Evolutionary conservation across 2,329 filamentous ascomycete species (phyloP), one percentile per base, ranked within the genome.

Genomic region (Chrysoporthe deuterocubensis): DNA sequence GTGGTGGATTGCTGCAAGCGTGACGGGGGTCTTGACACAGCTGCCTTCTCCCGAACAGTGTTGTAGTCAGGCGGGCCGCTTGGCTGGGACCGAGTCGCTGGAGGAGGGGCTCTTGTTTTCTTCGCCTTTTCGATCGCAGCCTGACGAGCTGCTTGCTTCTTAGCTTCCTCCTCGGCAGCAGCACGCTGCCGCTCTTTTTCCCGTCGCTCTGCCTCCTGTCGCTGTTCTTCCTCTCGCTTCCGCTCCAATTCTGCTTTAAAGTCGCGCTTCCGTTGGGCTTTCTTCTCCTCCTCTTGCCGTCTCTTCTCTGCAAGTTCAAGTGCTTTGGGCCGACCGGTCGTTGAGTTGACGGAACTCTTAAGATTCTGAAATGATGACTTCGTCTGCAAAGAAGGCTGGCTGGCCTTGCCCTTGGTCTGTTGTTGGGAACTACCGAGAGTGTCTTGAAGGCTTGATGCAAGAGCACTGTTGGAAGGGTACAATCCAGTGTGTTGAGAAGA

Each of bases 261-360:
- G 26, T 96, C 92, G 9, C 90, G 89, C 75, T 93, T 95, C 62
- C 90, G 88, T 74, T 94, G 90, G 16, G 89, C 88, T 71, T 94
- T 92, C 60, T 89, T 88, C 75, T 96, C 93, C 73, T 97, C 94
- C 76, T 90, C 90, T 76, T 97, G 93, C 76, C 91, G 95, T 78
- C 94, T 94, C 75, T 89, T 90, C 50, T 92, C 91, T 2, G 91
- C 92, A 60, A 91, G 84, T 65, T 94, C 89, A 32, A 94, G 81
- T 1, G 92, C 90, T 76, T 91, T 92, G 0, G 89, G 86, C 63
- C 90, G 88, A 2, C 86, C 83, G n/a, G 82, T 84, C 43, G 89
- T 85, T n/a, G 88, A 88, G 44, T 40, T 70, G 7, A 83, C 82
- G 7, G 87, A 88, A 73, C 84, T 86, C 76, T 91, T 92, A 64